Conservation (phyloP, 2,329 filamentous ascomycete genomes). For the Fusarium algeriense region DNA sequence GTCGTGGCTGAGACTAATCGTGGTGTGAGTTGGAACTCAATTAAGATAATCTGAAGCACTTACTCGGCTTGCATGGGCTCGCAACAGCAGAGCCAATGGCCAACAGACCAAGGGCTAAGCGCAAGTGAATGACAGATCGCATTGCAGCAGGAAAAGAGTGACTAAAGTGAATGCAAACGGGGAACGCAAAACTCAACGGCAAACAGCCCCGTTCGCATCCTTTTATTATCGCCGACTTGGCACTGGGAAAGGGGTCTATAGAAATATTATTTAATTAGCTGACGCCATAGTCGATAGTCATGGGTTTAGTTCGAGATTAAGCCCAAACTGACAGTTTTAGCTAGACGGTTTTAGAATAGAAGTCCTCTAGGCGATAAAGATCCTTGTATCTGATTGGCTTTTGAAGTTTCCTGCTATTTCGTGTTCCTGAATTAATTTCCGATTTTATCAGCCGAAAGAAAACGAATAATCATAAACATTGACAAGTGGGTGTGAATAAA, state of each 20-base stretch:
- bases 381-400: neutral
- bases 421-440: neutral
- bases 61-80: neutral
- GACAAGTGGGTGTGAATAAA: no score
- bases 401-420: no score
- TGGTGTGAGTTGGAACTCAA: no score
- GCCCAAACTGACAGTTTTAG: neutral
- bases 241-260: neutral
- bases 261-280: neutral
- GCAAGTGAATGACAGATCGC: neutral
- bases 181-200: accelerated
- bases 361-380: neutral
- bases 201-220: no score
- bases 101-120: accelerated
- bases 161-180: neutral
- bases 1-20: neutral
- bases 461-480: neutral
- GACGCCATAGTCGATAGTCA: neutral
- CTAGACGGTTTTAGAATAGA: neutral
- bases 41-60: no score
- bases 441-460: neutral
- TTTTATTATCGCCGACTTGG: neutral
- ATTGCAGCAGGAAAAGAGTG: neutral
- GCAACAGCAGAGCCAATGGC: neutral
- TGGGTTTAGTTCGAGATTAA: neutral